These are phyloP conservation scores for Globisporangium cylindrosporum DNA, from an alignment of 352 stramenopile genomes.

Conservation along the genomic window DNA sequence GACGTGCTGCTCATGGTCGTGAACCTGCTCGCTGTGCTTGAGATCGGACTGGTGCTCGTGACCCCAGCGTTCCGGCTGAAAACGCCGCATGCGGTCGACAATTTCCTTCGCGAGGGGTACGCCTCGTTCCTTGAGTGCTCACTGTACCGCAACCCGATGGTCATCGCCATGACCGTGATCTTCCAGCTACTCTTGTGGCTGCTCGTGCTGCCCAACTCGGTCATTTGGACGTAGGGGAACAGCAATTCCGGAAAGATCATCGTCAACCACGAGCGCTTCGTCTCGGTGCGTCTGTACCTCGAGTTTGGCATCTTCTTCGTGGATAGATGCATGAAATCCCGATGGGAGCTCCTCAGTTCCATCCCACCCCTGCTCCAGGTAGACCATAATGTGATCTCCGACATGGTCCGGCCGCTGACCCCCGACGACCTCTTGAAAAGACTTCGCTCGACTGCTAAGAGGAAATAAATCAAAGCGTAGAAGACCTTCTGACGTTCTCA, in stretches of 20 bases:
- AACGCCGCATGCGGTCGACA: too few species aligned
- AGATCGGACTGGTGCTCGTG: conserved; percentile 21
- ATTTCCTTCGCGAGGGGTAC: too few species aligned
- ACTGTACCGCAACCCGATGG: conserved; percentile 34
- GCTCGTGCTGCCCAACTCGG: conserved; percentile 44
- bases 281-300: conserved; percentile 10
- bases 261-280: conserved; percentile 16
- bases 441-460: too few species aligned
- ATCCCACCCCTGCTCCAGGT: conserved; percentile 7
- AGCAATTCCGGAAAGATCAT: conserved; percentile 19
- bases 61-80: background rate
- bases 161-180: conserved; percentile 27
- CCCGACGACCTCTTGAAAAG: background rate
- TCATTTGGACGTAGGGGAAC: conserved; percentile 39
- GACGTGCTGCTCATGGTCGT: conserved; percentile 14
- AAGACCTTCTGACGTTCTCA: too few species aligned
- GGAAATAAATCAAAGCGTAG: too few species aligned
- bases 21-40: conserved; percentile 20
- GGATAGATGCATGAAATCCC: conserved; percentile 7
- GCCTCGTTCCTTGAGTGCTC: conserved; percentile 23
- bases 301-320: conserved; percentile 14
- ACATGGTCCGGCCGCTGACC: conserved; percentile 5
- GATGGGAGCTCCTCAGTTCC: conserved; percentile 2
- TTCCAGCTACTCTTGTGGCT: conserved; percentile 46
- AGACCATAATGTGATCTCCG: conserved; percentile 3